Conservation (phyloP, 73 alveolate species). For the Symbiodinium pilosum region DNA sequence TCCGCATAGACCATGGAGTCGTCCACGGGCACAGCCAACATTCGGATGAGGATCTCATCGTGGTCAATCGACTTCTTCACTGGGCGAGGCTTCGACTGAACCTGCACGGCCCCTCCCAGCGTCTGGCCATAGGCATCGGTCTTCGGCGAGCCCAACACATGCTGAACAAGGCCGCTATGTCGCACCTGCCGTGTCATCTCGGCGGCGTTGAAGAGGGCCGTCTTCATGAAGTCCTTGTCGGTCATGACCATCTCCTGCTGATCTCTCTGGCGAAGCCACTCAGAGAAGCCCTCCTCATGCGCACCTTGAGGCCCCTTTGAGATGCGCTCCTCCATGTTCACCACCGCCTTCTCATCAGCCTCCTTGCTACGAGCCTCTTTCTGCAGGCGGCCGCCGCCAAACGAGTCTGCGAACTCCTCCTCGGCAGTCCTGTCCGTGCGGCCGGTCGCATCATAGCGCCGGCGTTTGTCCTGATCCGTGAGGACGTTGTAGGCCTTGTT, state of each 20-base stretch:
- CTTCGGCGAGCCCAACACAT: constrained; percentile 92
- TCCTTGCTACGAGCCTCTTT: constrained; percentile 68
- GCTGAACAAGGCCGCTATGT: constrained; percentile 83
- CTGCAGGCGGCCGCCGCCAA: constrained; percentile 75
- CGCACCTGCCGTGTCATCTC: constrained; percentile 88
- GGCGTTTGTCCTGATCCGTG: constrained; percentile 90
- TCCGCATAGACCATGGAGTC: constrained; percentile 91
- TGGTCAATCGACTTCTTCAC: constrained; percentile 93
- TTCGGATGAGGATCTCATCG: constrained; percentile 59
- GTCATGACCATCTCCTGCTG: constrained; percentile 94
- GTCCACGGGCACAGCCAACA: constrained; percentile 94
- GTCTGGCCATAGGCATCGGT: constrained; percentile 91
- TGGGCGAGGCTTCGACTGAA: constrained; percentile 81
- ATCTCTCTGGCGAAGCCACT: constrained; percentile 93
- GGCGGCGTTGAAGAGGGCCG: constrained; percentile 93
- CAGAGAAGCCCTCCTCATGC: constrained; percentile 90
- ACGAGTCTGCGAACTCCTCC: constrained; percentile 78
- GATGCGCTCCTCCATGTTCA: constrained; percentile 95
- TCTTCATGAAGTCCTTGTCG: constrained; percentile 95
- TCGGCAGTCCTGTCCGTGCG: constrained; percentile 55
- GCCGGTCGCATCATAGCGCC: constrained; percentile 92
- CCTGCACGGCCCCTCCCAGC: constrained; percentile 93
- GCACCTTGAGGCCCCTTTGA: constrained; percentile 87
- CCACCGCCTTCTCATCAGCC: constrained; percentile 78
- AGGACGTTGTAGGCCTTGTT: constrained; percentile 95